A percentile compares a stretch with the other conserved stretches of the same genome.
These are phyloP conservation scores for Scenedesmus sp. DNA, from an alignment of 163 green algal species.

Conservation along the genomic window DNA sequence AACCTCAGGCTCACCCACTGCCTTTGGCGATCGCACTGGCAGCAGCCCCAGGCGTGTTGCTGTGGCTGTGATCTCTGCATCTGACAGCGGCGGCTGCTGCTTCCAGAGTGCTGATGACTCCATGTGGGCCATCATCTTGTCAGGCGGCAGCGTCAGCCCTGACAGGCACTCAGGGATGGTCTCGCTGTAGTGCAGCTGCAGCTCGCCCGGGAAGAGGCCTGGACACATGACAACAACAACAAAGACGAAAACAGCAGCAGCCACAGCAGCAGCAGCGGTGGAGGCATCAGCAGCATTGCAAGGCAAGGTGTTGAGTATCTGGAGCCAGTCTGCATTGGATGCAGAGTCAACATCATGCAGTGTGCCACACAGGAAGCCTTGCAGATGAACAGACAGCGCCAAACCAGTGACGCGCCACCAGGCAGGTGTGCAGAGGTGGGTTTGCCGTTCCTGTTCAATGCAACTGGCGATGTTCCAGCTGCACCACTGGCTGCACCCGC, in stretches of 20 bases:
- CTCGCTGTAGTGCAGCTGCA: constrained; percentile 30
- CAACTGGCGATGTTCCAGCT: too few relatives aligned
- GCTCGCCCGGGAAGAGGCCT: constrained; percentile 23
- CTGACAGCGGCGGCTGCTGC: constrained; percentile 22
- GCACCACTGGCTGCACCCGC: too few relatives aligned
- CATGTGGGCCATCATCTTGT: constrained; percentile 27
- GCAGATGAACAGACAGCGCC: too few relatives aligned
- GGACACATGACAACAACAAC: too few relatives aligned
- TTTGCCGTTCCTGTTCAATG: too few relatives aligned
- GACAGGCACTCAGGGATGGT: constrained; percentile 14
- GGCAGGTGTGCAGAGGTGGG: too few relatives aligned
- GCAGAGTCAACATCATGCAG: neutral
- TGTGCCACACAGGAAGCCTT: too few relatives aligned
- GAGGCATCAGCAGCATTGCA: neutral
- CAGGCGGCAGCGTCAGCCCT: constrained; percentile 12
- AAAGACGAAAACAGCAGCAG: neutral
- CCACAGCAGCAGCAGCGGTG: neutral
- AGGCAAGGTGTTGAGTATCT: neutral
- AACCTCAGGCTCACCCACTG: neutral
- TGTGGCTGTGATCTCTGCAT: constrained; percentile 28
- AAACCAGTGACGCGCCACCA: too few relatives aligned
- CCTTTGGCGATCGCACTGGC: constrained; percentile 1
- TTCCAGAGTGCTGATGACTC: constrained; percentile 10
- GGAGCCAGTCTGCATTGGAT: neutral
- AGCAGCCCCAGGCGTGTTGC: constrained; percentile 36